Evolutionary conservation across 2,329 filamentous ascomycete genomes (phyloP).

Genomic region (Xylogone sp.): DNA sequence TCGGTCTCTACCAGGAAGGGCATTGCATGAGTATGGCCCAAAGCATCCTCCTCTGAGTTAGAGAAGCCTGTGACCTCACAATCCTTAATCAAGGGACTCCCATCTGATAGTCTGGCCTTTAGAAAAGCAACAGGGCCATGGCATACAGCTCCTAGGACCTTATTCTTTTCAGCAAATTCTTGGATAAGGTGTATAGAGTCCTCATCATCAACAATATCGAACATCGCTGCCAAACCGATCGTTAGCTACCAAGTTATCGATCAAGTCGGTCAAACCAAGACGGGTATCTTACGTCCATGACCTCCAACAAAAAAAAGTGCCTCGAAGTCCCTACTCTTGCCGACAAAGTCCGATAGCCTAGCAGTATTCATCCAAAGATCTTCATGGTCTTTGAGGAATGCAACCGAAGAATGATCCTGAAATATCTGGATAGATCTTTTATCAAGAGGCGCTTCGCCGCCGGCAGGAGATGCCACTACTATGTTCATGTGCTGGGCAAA

Average conservation of each 20-base stretch:
- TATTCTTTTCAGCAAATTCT: conserved; percentile 57
- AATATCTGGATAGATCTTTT: conserved; percentile 35
- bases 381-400: conserved; percentile 40
- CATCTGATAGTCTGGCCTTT: conserved; percentile 48
- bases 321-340: conserved; percentile 45
- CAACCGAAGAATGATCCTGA: conserved; percentile 32
- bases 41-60: conserved; percentile 49
- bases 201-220: conserved; percentile 42
- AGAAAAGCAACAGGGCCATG: conserved; percentile 61
- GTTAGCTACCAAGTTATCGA: too few relatives aligned
- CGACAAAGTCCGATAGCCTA: conserved; percentile 40
- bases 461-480: conserved; percentile 38
- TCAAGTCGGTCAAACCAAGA: too few relatives aligned
- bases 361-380: conserved; percentile 48
- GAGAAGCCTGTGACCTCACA: conserved; percentile 56
- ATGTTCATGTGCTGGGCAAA: conserved; percentile 35
- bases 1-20: conserved; percentile 58
- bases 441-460: conserved; percentile 38
- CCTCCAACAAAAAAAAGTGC: conserved; percentile 55
- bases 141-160: conserved; percentile 62
- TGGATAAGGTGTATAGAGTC: conserved; percentile 52
- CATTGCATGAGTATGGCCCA: conserved; percentile 36
- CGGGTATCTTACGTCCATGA: conserved; percentile 50
- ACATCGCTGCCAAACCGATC: too few relatives aligned
- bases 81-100: conserved; percentile 49